phyloP scores from a whole-genome alignment of 345 rosid species.

The Viola odorata region DNA sequence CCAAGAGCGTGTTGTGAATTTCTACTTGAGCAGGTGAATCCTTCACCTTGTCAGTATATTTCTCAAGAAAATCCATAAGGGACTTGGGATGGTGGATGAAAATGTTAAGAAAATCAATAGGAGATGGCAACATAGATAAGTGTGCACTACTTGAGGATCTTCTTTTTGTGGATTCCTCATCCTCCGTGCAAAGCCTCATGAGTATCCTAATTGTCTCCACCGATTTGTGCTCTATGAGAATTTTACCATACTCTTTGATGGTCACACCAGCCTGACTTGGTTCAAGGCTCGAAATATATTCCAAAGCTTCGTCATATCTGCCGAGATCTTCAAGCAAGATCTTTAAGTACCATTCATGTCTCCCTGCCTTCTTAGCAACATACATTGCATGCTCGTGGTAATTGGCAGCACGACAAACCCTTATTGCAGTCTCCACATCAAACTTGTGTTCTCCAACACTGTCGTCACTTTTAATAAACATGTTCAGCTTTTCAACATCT shows the following conservation, averaged over 20 bases:
- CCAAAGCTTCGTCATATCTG: slow-evolving; percentile 89
- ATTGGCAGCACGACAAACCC: slow-evolving; percentile 97
- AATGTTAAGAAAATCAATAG: slow-evolving; percentile 91
- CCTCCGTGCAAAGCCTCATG: slow-evolving; percentile 84
- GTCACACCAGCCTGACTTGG: slow-evolving; percentile 96
- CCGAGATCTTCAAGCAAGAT: slow-evolving; percentile 95
- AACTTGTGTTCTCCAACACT: slow-evolving; percentile 87
- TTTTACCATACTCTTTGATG: slow-evolving; percentile 93
- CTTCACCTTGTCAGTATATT: slow-evolving; percentile 67
- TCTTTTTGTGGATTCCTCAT: slow-evolving; percentile 41
- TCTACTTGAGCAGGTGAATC: slow-evolving; percentile 99
- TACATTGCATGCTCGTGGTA: slow-evolving; percentile 99
- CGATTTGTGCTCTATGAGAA: slow-evolving; percentile 88
- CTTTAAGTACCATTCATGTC: slow-evolving; percentile 89
- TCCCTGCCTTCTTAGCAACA: slow-evolving; percentile 96
- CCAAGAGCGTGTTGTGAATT: slow-evolving; percentile 88
- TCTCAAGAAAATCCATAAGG: slow-evolving; percentile 85
- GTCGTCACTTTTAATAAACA: slow-evolving; percentile 90
- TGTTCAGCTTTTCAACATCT: slow-evolving; percentile 86
- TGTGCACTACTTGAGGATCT: slow-evolving; percentile 59
- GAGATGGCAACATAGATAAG: slow-evolving; percentile 91
- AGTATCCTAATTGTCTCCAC: slow-evolving; percentile 82
- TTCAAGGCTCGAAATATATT: slow-evolving; percentile 85
- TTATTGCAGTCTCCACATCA: slow-evolving; percentile 95
- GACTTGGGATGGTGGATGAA: slow-evolving; percentile 82